Evolutionary conservation across 2,329 filamentous ascomycete genomes (phyloP), one percentile per base, ranked within the genome.

Genomic region (Sporothrix protearum): DNA sequence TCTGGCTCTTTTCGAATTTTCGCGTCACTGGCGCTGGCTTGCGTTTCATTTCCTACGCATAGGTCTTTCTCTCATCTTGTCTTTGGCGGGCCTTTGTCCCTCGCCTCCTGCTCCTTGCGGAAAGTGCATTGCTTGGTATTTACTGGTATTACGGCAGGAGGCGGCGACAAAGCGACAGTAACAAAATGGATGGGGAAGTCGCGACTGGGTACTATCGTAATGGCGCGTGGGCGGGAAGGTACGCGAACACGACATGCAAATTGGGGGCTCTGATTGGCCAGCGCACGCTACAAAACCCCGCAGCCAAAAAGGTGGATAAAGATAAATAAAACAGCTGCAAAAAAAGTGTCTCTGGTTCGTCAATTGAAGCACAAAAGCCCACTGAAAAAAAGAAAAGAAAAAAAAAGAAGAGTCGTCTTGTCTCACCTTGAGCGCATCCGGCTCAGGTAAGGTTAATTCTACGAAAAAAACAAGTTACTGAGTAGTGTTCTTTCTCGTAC

Each of bases 261-360:
- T 19, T 36, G 16, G 22, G 25, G 14, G 4, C 28, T 47, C 28
- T 73, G 68, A 72, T 75, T 73, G 71, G 73, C 70, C 25, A 7
- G 28, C 12, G 53, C 53, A 47, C 42, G 36, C 59, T 7, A 30
- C 1, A 2, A n/a, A 57, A 69, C 71, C 71, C 69, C 73, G 72
- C 72, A 59, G 71, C 72, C 71, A 59, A 73, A 73, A 72, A 72
- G 72, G n/a, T n/a, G 73, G 71, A 71, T 59, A 69, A 70, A 71
- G 30, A 71, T 72, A 71, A 71, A 72, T 70, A 71, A 45, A 63
- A 45, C 68, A 47, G 55, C 42, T 47, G 51, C 51, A 14, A 19
- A 57, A 57, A 45, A n/a, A 25, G 59, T 63, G 59, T 63, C 59
- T 63, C 59, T 63, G 59, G 36, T 59, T 59, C 33, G 33, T 30